Percentiles rank a stretch among this genome's conserved stretches.
Evolutionary conservation across 2,329 filamentous ascomycete genomes (phyloP).

Genomic region (Pseudovirgaria hyperparasitica): DNA sequence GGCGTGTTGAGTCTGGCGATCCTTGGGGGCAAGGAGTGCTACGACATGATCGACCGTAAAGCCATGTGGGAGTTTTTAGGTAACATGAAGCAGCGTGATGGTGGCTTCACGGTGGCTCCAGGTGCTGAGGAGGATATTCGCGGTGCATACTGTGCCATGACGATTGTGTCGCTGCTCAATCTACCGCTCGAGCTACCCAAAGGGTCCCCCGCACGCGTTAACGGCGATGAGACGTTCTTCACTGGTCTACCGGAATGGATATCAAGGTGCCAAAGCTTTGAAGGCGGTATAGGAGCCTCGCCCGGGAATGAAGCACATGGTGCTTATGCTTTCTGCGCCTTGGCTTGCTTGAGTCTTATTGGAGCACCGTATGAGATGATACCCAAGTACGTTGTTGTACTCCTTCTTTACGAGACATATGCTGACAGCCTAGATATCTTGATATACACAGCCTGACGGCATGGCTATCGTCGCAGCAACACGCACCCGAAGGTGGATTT

Average conservation of each 20-base stretch:
- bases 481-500: slow-evolving; percentile 83
- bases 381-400: slow-evolving; percentile 40
- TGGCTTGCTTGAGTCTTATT: slow-evolving; percentile 79
- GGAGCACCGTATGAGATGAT: slow-evolving; percentile 66
- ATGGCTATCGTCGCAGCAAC: slow-evolving; percentile 84
- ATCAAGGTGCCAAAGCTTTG: slow-evolving; percentile 80
- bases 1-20: slow-evolving; percentile 65
- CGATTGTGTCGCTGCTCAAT: slow-evolving; percentile 70
- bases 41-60: slow-evolving; percentile 65
- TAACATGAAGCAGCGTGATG: slow-evolving; percentile 70
- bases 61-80: slow-evolving; percentile 88
- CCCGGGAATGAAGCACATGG: slow-evolving; percentile 89
- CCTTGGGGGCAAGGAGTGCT: slow-evolving; percentile 62
- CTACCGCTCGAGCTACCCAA: slow-evolving; percentile 67
- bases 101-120: slow-evolving; percentile 77
- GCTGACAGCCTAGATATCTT: slow-evolving; percentile 37
- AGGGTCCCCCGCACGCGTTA: slow-evolving; percentile 53
- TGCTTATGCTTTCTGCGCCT: slow-evolving; percentile 88
- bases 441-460: slow-evolving; percentile 64
- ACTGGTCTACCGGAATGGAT: slow-evolving; percentile 70
- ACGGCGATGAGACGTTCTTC: slow-evolving; percentile 53
- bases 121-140: slow-evolving; percentile 89
- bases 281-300: slow-evolving; percentile 80
- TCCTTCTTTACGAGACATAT: slow-evolving; percentile 3
- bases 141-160: slow-evolving; percentile 83